phyloP scores from a whole-genome alignment of 2,329 filamentous ascomycete species.

The Dactylellina parvicollis region DNA sequence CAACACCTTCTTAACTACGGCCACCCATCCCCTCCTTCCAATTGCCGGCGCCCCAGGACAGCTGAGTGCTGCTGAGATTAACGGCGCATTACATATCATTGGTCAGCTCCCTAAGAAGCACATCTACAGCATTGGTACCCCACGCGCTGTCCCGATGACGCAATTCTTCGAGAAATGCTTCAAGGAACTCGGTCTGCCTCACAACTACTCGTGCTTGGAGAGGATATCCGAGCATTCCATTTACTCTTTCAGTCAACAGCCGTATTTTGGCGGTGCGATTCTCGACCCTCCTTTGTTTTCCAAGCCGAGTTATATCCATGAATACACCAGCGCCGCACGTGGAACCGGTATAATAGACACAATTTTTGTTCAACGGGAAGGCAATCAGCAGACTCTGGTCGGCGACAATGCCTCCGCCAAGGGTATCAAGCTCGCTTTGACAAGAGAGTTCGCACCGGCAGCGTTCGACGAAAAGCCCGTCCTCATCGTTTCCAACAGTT shows the following conservation, averaged over 20 bases:
- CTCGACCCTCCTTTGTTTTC: constrained; percentile 75
- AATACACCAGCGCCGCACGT: constrained; percentile 77
- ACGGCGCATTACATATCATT: constrained; percentile 78
- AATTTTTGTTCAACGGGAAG: constrained; percentile 72
- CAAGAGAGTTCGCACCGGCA: constrained; percentile 81
- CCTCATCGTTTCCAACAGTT: constrained; percentile 76
- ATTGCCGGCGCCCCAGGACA: constrained; percentile 82
- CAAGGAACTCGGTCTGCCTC: constrained; percentile 84
- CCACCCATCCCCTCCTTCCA: constrained; percentile 84
- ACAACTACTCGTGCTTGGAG: constrained; percentile 80
- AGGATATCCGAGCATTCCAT: constrained; percentile 73
- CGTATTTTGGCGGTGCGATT: constrained; percentile 74
- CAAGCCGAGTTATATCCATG: constrained; percentile 70
- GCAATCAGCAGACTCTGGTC: constrained; percentile 69
- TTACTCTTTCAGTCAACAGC: constrained; percentile 76
- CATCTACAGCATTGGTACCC: constrained; percentile 74
- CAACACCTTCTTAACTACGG: constrained; percentile 86
- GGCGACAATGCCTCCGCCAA: constrained; percentile 88
- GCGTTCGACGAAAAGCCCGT: constrained; percentile 80
- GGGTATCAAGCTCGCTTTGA: constrained; percentile 82
- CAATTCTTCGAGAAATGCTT: constrained; percentile 88
- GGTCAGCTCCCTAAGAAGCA: constrained; percentile 81
- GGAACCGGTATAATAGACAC: constrained; percentile 85
- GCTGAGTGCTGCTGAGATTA: constrained; percentile 85
- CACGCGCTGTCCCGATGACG: constrained; percentile 72